Evolutionary conservation across 2,329 filamentous ascomycete species (phyloP).

Genomic region (Fusarium solani-melongenae): DNA sequence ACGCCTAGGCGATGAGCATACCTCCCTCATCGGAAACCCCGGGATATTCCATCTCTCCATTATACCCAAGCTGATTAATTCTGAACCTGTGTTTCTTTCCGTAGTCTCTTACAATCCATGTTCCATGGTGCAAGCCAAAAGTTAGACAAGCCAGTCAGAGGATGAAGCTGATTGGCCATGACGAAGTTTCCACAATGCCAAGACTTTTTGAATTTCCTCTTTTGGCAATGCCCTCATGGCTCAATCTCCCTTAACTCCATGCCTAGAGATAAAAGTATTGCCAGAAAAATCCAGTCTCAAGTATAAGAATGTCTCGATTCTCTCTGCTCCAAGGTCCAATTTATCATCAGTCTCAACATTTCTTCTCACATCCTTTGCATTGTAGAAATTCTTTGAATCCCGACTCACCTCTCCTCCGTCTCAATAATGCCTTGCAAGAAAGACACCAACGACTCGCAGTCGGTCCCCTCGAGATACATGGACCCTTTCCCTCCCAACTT

Average conservation of each 20-base stretch:
- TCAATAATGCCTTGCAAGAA: conserved; percentile 23
- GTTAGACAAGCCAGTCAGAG: not conserved
- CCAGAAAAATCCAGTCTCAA: not conserved
- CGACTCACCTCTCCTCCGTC: not conserved
- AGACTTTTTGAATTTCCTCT: conserved; percentile 33
- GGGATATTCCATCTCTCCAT: not conserved
- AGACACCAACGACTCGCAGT: not conserved
- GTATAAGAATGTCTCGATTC: conserved; percentile 1
- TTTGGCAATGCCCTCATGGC: not conserved
- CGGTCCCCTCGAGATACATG: conserved; percentile 21
- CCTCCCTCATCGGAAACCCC: not conserved
- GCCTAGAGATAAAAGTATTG: not conserved
- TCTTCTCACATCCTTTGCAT: too few relatives aligned
- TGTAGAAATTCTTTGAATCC: not conserved
- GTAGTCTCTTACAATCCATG: not conserved
- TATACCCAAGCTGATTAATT: not conserved
- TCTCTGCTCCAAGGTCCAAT: not conserved
- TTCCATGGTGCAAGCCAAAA: not conserved
- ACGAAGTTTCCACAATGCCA: conserved; percentile 18
- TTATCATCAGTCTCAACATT: not conserved
- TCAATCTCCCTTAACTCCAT: not conserved
- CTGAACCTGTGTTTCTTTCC: not conserved
- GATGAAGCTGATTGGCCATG: conserved; percentile 20
- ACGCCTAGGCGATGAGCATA: not conserved
- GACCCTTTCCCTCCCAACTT: conserved; percentile 12